Evolutionary conservation across 139 green algal genomes (phyloP).

Genomic region (Chlorella sp.): DNA sequence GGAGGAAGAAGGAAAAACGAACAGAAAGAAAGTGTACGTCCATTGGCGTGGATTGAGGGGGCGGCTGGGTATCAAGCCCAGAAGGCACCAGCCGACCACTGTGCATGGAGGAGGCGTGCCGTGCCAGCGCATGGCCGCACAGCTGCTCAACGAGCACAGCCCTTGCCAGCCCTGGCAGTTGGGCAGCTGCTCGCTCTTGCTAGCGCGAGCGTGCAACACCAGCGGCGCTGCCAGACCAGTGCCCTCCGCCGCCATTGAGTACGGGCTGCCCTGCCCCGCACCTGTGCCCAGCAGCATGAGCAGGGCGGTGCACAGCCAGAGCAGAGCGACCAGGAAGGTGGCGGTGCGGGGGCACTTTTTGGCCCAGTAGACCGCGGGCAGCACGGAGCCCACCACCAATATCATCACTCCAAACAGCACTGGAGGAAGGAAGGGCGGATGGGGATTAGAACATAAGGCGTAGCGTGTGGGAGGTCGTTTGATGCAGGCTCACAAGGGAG

Average conservation of each 20-base stretch:
- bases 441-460: background rate
- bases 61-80: background rate
- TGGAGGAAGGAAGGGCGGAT: background rate
- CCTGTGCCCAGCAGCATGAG: background rate
- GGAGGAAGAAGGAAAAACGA: background rate
- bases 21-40: no score
- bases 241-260: no score
- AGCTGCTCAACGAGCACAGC: no score
- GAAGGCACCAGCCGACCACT: no score
- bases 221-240: no score
- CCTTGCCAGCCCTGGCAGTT: no score
- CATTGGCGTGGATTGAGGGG: background rate
- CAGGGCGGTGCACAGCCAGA: conserved; percentile 14
- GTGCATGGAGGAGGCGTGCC: no score
- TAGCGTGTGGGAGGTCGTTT: no score
- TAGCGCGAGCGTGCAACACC: no score
- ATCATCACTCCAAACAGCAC: conserved; percentile 18
- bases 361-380: background rate
- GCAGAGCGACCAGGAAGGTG: background rate
- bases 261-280: background rate
- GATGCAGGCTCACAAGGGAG: background rate
- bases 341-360: background rate
- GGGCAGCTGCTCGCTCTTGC: no score
- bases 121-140: no score
- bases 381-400: background rate